Evolutionary conservation across 768 basidiomycete genomes (phyloP), one percentile per base, ranked within the genome.

Genomic region (Flagelloscypha sp.): DNA sequence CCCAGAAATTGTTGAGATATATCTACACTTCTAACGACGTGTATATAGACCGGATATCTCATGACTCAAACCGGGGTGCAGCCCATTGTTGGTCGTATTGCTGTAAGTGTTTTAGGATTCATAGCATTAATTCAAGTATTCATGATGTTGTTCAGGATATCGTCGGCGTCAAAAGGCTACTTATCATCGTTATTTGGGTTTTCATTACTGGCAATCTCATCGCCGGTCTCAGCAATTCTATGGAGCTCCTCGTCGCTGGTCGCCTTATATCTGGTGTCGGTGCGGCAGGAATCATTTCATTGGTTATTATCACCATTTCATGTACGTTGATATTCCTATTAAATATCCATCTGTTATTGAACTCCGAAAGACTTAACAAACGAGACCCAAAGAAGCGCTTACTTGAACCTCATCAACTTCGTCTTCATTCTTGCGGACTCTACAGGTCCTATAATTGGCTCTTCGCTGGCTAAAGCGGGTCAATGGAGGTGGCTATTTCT

Each of bases 401-500:
- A 53, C 35, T 46, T 53, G 36, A 55, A 53, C 32, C 35, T 55
- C 7, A 40, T 55, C 23, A 53, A 53, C 27, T 37, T 48, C 13
- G 46, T 47, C 2, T 55, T 55, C 36, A 50, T 45, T 17, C 27
- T 55, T 3, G 36, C 48, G n/a, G 52, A 55, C 28, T 46, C 50
- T 13, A 30, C 50, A 7, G 54, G 52, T 5, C 54, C 54, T 29
- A 38, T 50, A 20, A 36, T 55, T 20, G 52, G 52, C 3, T 45
- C 49, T 21, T 49, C 45, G 3, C 40, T 55, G 8, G 39, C 48
- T 3, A 46, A 47, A 32, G 48, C 51, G 8, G 54, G 52, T 12
- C 48, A 55, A 21, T 55, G 54, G 54, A 42, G 52, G 33, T 55
- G 54, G 54, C 49, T 49, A 30, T 53, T 53, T 33, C 37, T 55